These are phyloP conservation scores for Trichoderma arundinaceum DNA, from an alignment of 2,329 filamentous ascomycete species.

Conservation along the genomic window DNA sequence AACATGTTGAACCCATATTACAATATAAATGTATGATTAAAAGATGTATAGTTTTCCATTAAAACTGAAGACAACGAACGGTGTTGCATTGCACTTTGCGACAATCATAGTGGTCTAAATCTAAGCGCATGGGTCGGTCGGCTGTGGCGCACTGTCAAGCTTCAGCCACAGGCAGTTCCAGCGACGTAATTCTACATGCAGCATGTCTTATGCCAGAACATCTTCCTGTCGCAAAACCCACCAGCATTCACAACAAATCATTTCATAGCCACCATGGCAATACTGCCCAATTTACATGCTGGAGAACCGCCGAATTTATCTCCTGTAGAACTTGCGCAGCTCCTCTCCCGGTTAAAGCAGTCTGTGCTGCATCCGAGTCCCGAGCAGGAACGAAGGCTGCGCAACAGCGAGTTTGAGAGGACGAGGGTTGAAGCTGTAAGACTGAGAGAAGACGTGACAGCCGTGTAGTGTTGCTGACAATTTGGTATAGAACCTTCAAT, in stretches of 20 bases:
- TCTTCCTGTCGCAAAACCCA: constrained; percentile 12
- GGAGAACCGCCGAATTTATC: constrained; percentile 39
- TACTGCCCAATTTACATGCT: constrained; percentile 5
- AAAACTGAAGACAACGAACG: too few species aligned
- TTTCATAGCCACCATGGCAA: constrained; percentile 13
- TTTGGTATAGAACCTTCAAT: constrained; percentile 67
- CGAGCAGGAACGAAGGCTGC: constrained; percentile 62
- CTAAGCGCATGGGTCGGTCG: not conserved
- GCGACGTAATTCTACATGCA: constrained; percentile 29
- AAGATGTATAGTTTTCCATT: too few species aligned
- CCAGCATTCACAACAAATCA: not conserved
- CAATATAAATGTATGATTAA: too few species aligned
- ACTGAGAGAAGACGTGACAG: constrained; percentile 39
- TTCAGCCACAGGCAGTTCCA: constrained; percentile 37
- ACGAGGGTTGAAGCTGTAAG: constrained; percentile 50
- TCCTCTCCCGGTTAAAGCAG: constrained; percentile 69
- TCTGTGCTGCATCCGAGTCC: constrained; percentile 67
- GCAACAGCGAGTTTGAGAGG: constrained; percentile 69
- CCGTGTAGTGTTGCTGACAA: not conserved
- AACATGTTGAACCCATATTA: too few species aligned
- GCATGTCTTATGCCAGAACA: constrained; percentile 11
- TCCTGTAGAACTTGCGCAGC: constrained; percentile 61
- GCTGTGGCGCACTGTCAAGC: constrained; percentile 39
- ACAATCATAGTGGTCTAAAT: not conserved
- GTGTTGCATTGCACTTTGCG: not conserved